Evolutionary conservation across 2,329 filamentous ascomycete genomes (phyloP), one percentile per base, ranked within the genome.

Genomic region (Coleophoma cylindrospora): DNA sequence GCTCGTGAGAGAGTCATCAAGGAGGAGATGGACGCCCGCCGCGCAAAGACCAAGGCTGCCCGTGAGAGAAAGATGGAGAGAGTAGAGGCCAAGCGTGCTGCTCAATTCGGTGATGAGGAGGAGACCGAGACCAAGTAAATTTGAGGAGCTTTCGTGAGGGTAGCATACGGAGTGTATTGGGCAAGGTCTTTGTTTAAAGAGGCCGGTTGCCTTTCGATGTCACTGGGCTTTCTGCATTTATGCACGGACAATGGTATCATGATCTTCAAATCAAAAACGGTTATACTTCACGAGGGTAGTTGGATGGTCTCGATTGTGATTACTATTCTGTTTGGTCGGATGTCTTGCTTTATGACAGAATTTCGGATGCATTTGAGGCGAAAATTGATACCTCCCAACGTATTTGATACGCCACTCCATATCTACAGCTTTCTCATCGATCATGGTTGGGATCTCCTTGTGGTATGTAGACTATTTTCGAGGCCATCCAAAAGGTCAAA

Each of bases 1-100:
- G 83, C 84, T 63, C 94, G 94, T 76, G 94, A 97, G 87, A 85
- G 85, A 78, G 77, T 85, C 70, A 84, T 99, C 76, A 92, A 95
- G 87, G 91, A 97, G 74, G 91, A 97, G 83, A 99, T 99, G 94
- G 94, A 97, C 74, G 90, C 89, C 82, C 97, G 96, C 87, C 91
- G 94, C 80, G 90, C 91, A 75, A 96, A 96, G 91, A 97, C 91
- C 86, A 97, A 96, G 91, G 94, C 94, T 72, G 94, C 94, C 68
- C 91, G 94, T 79, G 94, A 97, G 87, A 87, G 94, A 82, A 94
- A 94, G 86, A 77, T 86, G 77, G 90, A 96, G 83, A 89, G 95
- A 77, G 83, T 87, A 73, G 75, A 80, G 72, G 86, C 87, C 74
- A 99, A 99, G 92, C 85, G 91, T 74, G 86, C 83, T 70, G 91